These are phyloP conservation scores for Eucalyptus erythrocorys DNA, from an alignment of 345 rosid genomes.

Conservation along the genomic window DNA sequence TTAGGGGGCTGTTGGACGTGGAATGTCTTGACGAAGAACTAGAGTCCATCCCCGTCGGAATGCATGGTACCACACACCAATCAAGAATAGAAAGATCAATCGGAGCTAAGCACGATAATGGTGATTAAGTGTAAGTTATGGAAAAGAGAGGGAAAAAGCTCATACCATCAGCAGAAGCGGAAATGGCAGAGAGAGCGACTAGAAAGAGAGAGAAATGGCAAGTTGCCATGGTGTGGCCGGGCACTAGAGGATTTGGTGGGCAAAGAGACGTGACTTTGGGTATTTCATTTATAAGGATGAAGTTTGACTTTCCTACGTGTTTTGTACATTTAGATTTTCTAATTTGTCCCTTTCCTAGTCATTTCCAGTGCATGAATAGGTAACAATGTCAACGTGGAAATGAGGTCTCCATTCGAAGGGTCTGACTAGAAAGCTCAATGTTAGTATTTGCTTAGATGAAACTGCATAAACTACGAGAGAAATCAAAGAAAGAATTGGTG, in stretches of 20 bases:
- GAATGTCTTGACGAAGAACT: not conserved
- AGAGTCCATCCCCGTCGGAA: too few relatives aligned
- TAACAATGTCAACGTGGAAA: too few relatives aligned
- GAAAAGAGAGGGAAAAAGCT: not conserved
- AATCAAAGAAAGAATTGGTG: not conserved
- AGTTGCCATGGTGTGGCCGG: not conserved
- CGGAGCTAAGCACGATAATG: too few relatives aligned
- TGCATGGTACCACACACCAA: too few relatives aligned
- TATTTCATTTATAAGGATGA: not conserved
- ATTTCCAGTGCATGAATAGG: too few relatives aligned
- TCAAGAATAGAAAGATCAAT: not conserved
- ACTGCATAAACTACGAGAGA: too few relatives aligned
- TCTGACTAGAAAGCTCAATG: too few relatives aligned
- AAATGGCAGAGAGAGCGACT: not conserved
- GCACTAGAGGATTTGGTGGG: not conserved
- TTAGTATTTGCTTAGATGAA: too few relatives aligned
- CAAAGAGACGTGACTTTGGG: not conserved
- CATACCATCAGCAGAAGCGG: slow-evolving; percentile 6
- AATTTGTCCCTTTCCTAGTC: too few relatives aligned
- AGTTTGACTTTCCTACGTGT: too few relatives aligned
- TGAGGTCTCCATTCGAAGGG: too few relatives aligned
- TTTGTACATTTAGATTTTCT: too few relatives aligned
- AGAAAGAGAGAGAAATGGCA: not conserved
- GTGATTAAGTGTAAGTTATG: not conserved
- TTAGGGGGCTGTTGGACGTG: not conserved